Evolutionary conservation across 345 rosid genomes (phyloP).

Genomic region (Populus tremula): DNA sequence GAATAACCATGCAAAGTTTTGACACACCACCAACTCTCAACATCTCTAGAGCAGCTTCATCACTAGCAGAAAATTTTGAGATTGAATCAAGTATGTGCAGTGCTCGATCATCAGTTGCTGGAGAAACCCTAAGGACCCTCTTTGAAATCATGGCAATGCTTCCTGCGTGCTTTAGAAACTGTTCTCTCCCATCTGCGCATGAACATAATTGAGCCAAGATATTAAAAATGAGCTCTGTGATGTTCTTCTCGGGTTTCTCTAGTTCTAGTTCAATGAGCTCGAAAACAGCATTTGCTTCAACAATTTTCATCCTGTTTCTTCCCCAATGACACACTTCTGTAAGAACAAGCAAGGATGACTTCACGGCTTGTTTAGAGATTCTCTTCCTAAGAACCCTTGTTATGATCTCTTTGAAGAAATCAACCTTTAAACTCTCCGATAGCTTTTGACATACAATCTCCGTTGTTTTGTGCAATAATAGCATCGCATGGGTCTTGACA

Average conservation of each 20-base stretch:
- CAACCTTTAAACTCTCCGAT: slow-evolving; percentile 28
- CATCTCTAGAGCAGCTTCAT: slow-evolving; percentile 47
- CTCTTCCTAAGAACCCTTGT: slow-evolving; percentile 12
- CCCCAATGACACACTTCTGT: slow-evolving; percentile 36
- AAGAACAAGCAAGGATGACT: slow-evolving; percentile 37
- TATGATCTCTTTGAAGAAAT: slow-evolving; percentile 30
- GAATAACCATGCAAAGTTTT: slow-evolving; percentile 60
- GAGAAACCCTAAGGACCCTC: slow-evolving; percentile 50
- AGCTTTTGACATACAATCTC: slow-evolving; percentile 15
- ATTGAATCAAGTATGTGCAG: slow-evolving; percentile 36
- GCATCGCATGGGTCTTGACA: slow-evolving; percentile 29
- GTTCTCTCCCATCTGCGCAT: slow-evolving; percentile 45
- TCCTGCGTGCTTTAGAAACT: slow-evolving; percentile 42
- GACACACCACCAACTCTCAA: slow-evolving; percentile 57
- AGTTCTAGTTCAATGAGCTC: slow-evolving; percentile 53
- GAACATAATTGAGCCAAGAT: slow-evolving; percentile 45
- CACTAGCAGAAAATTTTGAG: slow-evolving; percentile 31
- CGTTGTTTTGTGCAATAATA: slow-evolving; percentile 22
- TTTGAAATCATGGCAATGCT: slow-evolving; percentile 48
- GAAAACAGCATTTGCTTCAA: slow-evolving; percentile 42
- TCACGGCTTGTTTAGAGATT: slow-evolving; percentile 33
- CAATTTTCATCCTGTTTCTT: slow-evolving; percentile 36
- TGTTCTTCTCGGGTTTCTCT: slow-evolving; percentile 38
- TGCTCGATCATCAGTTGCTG: slow-evolving; percentile 45
- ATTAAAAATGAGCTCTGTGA: slow-evolving; percentile 42